Percentiles rank a stretch among this genome's conserved stretches.
phyloP scores from a whole-genome alignment of 805 yeast species.

The Saturnispora galanensis region DNA sequence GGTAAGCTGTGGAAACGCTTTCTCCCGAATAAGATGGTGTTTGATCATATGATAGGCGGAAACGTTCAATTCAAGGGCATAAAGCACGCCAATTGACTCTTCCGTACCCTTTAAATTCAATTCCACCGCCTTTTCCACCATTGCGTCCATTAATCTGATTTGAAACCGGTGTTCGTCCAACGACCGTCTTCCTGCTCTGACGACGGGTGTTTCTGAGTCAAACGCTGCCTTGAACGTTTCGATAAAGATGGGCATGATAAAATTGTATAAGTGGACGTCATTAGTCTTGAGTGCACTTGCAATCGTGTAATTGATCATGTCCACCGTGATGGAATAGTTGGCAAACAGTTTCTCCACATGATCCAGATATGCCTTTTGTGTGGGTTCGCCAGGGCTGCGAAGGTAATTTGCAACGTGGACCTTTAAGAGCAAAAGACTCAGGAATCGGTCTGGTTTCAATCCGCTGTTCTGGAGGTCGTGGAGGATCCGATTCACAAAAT shows the following conservation, averaged over 20 bases:
- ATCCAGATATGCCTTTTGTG: not conserved
- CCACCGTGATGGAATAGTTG: not conserved
- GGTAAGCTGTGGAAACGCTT: not conserved
- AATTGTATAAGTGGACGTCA: not conserved
- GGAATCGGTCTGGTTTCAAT: slow-evolving; percentile 5
- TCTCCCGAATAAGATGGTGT: not conserved
- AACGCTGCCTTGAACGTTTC: not conserved
- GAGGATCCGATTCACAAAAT: slow-evolving; percentile 5
- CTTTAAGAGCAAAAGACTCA: slow-evolving; percentile 8
- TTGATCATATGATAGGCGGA: slow-evolving; percentile 4
- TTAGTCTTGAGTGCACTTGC: not conserved
- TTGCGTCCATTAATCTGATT: not conserved
- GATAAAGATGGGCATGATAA: not conserved
- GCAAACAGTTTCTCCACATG: not conserved
- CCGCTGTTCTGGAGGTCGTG: slow-evolving; percentile 2
- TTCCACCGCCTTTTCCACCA: not conserved
- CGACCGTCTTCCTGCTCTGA: not conserved
- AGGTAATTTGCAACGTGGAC: not conserved
- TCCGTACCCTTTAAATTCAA: not conserved
- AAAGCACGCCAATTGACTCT: not conserved
- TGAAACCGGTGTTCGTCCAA: not conserved
- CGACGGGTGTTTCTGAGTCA: not conserved
- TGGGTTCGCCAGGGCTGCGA: not conserved
- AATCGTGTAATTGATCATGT: slow-evolving; percentile 1
- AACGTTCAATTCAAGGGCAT: not conserved